Evolutionary conservation across 176 grass and related monocot species (phyloP).

Genomic region (Cenchrus fungigraminus): DNA sequence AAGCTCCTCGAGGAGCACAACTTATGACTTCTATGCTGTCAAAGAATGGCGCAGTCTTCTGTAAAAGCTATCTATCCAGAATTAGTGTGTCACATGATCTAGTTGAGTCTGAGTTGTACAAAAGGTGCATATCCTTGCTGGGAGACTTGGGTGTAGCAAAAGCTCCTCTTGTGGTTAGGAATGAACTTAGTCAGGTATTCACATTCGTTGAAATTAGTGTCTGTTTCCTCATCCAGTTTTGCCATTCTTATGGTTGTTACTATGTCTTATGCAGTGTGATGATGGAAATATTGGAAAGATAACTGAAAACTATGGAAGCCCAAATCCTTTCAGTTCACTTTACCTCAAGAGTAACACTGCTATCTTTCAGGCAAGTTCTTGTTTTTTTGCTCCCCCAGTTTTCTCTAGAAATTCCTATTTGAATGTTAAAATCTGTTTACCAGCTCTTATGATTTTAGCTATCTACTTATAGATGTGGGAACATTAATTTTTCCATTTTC

Average conservation of each 20-base stretch:
- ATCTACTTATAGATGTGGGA: slow-evolving; percentile 18
- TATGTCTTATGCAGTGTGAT: slow-evolving; percentile 43
- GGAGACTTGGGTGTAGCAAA: slow-evolving; percentile 54
- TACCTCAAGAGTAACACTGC: slow-evolving; percentile 52
- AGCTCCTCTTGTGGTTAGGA: slow-evolving; percentile 35
- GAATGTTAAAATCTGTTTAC: slow-evolving; percentile 11
- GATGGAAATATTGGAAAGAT: slow-evolving; percentile 32
- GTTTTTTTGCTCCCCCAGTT: neutral
- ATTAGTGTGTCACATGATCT: slow-evolving; percentile 71
- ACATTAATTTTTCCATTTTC: slow-evolving; percentile 30
- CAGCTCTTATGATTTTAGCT: neutral
- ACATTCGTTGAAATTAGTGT: slow-evolving; percentile 11
- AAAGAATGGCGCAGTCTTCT: slow-evolving; percentile 54
- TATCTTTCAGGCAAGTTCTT: slow-evolving; percentile 69
- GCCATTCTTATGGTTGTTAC: slow-evolving; percentile 37
- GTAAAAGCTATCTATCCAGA: slow-evolving; percentile 68
- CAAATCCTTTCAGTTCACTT: slow-evolving; percentile 60
- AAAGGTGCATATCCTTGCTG: slow-evolving; percentile 60
- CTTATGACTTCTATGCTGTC: slow-evolving; percentile 37
- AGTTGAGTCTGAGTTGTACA: slow-evolving; percentile 70
- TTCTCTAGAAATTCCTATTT: slow-evolving; percentile 21
- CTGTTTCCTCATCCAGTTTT: slow-evolving; percentile 28
- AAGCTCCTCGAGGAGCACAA: slow-evolving; percentile 31
- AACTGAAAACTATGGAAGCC: slow-evolving; percentile 52
- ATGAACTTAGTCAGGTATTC: slow-evolving; percentile 47